Base-by-base conservation (phyloP, 139 green algal species). In the Haematococcus sp. region DNA sequence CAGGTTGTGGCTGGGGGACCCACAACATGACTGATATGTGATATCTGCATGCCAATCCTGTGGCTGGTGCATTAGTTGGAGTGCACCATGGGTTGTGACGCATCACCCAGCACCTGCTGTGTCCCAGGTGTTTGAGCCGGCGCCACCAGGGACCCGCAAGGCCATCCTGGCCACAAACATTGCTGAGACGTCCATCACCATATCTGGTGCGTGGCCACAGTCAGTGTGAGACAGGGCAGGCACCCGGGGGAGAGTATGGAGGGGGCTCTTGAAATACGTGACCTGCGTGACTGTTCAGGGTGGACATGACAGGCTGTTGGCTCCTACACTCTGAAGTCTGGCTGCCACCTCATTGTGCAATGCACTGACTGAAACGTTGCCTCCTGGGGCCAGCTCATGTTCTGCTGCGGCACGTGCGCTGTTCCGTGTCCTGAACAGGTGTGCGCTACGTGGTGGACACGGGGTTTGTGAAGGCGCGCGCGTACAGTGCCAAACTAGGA, bases 111-210 rank as follows among this genome's bases (percentile, higher is more conserved):
- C 40, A 49, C 40, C 28, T 25, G 22, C 13, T 19, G 30, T 44
- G 32, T 34, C 70, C 13, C 78, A 82, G 70, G 93, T 89, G 64
- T 98, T 98, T 81, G 76, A 92, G 68, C 81, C 84, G 4, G 82
- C 90, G 0, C 84, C 90, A 0, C 46, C 69, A 0, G 86, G 81
- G 25, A 74, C 56, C 3, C 85, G 93, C 54, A 97, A 96, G 78
- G 83, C 90, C 34, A 91, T 98, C 52, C 74, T 98, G 30, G 88
- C 89, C 16, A 98, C 94, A 31, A 98, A 98, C 85, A 97, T 98
- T 49, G 93, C 94, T 0, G 94, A 98, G 73, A 98, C 94, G 1
- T 96, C 90, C 63, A 85, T 98, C 71, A 97, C 94, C 44, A 94
- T 98, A 19, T 63, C 83, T 0, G 94, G 94, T 0, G 90, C 97